Evolutionary conservation across 2,329 filamentous ascomycete species (phyloP).

Genomic region (Fusarium irregulare): DNA sequence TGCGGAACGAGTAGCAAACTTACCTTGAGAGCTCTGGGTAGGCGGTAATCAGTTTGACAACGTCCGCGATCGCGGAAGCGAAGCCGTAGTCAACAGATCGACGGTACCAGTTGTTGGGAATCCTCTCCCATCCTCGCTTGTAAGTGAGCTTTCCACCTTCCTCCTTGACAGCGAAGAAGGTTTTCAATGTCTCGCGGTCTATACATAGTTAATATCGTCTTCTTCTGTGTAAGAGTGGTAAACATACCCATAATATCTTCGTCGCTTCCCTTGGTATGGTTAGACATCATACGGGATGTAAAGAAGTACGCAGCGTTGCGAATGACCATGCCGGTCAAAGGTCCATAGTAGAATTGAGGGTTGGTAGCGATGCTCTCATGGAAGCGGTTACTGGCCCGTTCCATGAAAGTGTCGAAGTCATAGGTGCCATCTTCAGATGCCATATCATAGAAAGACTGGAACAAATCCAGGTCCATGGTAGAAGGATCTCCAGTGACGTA

Average conservation of each 20-base stretch:
- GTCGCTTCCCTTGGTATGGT: slow-evolving; percentile 12
- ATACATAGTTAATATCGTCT: accelerated
- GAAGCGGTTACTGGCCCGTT: slow-evolving; percentile 13
- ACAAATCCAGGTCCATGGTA: slow-evolving; percentile 4
- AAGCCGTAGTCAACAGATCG: slow-evolving; percentile 9
- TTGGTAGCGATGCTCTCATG: slow-evolving; percentile 6
- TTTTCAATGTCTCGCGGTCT: slow-evolving; percentile 14
- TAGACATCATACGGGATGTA: slow-evolving; percentile 10
- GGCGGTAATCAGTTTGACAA: slow-evolving; percentile 3
- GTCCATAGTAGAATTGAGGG: slow-evolving; percentile 28
- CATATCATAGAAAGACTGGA: slow-evolving; percentile 18
- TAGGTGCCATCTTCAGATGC: slow-evolving; percentile 15
- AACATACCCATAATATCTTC: slow-evolving; percentile 1
- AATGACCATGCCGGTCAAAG: slow-evolving; percentile 22
- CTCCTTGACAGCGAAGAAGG: slow-evolving; percentile 12
- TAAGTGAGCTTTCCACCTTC: slow-evolving; percentile 9
- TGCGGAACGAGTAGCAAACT: accelerated
- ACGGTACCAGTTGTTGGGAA: slow-evolving; percentile 26
- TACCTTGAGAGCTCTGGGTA: slow-evolving; percentile 26
- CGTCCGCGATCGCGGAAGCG: not conserved
- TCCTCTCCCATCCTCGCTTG: slow-evolving; percentile 24
- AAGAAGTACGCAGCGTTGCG: slow-evolving; percentile 23
- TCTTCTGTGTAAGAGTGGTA: accelerated
- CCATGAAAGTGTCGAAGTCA: slow-evolving; percentile 12
- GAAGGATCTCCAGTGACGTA: slow-evolving; percentile 25